Base-by-base conservation (phyloP, 768 basidiomycete genomes). In the Phaffia australis region DNA sequence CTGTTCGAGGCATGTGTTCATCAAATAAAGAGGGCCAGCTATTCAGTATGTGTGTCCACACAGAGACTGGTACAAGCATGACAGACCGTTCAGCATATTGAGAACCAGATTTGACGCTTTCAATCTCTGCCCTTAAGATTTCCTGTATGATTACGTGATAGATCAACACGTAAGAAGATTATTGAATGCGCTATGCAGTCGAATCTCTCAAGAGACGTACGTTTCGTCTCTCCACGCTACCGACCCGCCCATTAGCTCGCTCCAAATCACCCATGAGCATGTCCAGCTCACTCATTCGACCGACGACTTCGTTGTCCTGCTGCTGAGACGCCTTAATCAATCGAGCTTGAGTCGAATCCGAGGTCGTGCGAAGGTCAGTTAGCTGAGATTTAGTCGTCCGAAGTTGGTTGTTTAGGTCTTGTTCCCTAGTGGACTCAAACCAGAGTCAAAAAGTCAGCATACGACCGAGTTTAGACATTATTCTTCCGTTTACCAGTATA, bases 201-300 rank as follows among this genome's bases (percentile, higher is more conserved):
- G n/a, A 27, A 5, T 8, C 16, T 54, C 18, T 5, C 8, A 27
- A 54, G 52, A n/a, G 18, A 57, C 82, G 64, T 70, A 91, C 90
- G 78, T 99, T 98, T 60, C 95, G 83, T 69, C 92, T 83, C 76
- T 98, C 94, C 48, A 98, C 87, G 2, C 87, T 85, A 0, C 88
- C 89, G 2, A 97, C 88, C 21, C 94, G 85, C 72, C 85, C 88
- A 72, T 93, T 98, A n/a, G 95, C 92, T 21, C 91, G 83, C 71
- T 93, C 90, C 51, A 98, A 80, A 78, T 99, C 95, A 16, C 87
- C 88, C 29, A 88, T 87, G 71, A 97, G 84, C 85, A 97, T 88
- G 73, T 99, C 95, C 65, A 94, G 82, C 74, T 99, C 94, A 0
- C 88, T 87, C 25, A 97, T 82, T 70, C 91, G 88, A 1, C 90